Percentiles rank a stretch among this genome's conserved stretches.
Conservation (phyloP, 2,329 filamentous ascomycete species). For the Lachnum nothofagi region DNA sequence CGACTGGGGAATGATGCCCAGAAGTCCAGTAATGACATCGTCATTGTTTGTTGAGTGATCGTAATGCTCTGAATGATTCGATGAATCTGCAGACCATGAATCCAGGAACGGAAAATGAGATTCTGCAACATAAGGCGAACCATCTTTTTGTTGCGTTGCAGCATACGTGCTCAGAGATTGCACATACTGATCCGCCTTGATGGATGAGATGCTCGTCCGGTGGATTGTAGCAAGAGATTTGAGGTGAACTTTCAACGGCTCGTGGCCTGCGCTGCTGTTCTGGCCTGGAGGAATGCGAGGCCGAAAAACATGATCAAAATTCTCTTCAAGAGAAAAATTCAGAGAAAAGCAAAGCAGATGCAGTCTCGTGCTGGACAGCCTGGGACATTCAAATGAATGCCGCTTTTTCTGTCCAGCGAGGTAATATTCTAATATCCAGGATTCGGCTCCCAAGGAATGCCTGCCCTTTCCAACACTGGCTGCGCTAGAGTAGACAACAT, state of each 20-base stretch:
- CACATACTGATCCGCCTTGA: conserved; percentile 37
- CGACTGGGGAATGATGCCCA: conserved; percentile 38
- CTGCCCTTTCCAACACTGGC: too few relatives aligned
- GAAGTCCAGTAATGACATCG: conserved; percentile 40
- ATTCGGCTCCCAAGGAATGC: too few relatives aligned
- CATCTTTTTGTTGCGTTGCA: conserved; percentile 38
- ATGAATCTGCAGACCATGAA: conserved; percentile 34
- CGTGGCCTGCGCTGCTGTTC: too few relatives aligned
- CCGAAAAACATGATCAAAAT: too few relatives aligned
- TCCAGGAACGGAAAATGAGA: conserved; percentile 38
- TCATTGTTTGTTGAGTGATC: conserved; percentile 42
- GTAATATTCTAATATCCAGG: too few relatives aligned
- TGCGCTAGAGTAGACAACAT: too few relatives aligned
- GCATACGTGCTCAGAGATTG: conserved; percentile 37
- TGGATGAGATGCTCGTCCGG: conserved; percentile 31
- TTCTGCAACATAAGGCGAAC: conserved; percentile 41
- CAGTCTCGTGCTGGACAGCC: too few relatives aligned
- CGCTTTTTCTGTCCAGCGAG: too few relatives aligned
- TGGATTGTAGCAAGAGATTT: conserved; percentile 38
- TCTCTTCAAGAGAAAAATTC: too few relatives aligned
- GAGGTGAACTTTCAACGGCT: conserved; percentile 39
- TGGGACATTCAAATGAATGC: too few relatives aligned
- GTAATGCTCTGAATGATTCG: conserved; percentile 41
- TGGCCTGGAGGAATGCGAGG: too few relatives aligned
- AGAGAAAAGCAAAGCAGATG: too few relatives aligned